A percentile compares a stretch with the other conserved stretches of the same genome.
Evolutionary conservation across 768 basidiomycete genomes (phyloP).

Genomic region (Lentinus tigrinus): DNA sequence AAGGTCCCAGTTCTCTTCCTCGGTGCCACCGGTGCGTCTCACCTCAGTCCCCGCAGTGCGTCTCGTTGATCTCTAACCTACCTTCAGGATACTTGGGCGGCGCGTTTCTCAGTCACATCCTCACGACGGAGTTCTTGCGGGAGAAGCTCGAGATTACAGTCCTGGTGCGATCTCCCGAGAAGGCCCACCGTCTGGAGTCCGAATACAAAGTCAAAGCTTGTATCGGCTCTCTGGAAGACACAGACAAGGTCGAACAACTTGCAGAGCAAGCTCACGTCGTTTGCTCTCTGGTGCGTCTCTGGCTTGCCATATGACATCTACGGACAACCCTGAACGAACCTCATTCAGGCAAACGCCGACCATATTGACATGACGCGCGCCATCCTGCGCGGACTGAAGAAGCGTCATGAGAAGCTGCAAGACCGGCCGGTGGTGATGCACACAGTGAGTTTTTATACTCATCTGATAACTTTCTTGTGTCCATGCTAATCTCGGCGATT

Average conservation of each 20-base stretch:
- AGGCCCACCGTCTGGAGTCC: conserved; percentile 27
- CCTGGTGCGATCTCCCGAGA: conserved; percentile 44
- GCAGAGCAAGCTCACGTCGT: conserved; percentile 44
- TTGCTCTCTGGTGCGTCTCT: conserved; percentile 44
- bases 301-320: not conserved
- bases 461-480: not conserved
- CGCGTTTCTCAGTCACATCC: no score
- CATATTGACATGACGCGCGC: conserved; percentile 42
- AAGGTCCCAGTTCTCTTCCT: not conserved
- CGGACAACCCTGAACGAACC: no score
- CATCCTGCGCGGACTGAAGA: conserved; percentile 52
- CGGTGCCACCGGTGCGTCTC: not conserved
- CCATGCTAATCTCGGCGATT: no score
- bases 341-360: conserved; percentile 45
- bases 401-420: conserved; percentile 39
- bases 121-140: conserved; percentile 1
- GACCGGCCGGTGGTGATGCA: conserved; percentile 35
- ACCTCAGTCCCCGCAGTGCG: not conserved
- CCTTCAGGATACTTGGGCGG: no score
- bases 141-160: conserved; percentile 43
- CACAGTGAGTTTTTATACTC: conserved; percentile 43
- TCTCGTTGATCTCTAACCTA: no score
- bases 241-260: conserved; percentile 34
- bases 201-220: conserved; percentile 19
- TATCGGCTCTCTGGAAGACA: conserved; percentile 31